phyloP scores from a whole-genome alignment of 2,329 filamentous ascomycete genomes.

The Harringtonia aguacate region DNA sequence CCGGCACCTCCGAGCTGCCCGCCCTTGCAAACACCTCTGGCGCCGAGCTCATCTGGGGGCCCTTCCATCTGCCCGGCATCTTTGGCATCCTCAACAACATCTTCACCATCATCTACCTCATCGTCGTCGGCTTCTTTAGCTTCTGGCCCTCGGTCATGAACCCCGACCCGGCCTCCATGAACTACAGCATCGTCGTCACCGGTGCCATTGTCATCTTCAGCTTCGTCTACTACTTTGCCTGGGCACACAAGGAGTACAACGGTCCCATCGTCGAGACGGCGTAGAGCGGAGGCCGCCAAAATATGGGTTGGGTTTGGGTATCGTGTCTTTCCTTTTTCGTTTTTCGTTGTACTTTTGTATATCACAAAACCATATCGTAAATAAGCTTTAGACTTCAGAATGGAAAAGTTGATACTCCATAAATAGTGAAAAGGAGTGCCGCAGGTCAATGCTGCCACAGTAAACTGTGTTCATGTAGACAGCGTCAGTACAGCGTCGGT shows the following conservation, averaged over 20 bases:
- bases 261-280: slow-evolving; percentile 8
- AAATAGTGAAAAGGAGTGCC: too few relatives aligned
- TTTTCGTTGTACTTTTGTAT: too few relatives aligned
- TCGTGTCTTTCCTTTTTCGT: too few relatives aligned
- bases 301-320: too few relatives aligned
- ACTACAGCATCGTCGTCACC: slow-evolving; percentile 35
- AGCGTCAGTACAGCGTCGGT: too few relatives aligned
- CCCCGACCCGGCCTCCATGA: slow-evolving; percentile 29
- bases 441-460: too few relatives aligned
- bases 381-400: too few relatives aligned
- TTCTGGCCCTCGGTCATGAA: slow-evolving; percentile 31
- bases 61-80: slow-evolving; percentile 29
- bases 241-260: slow-evolving; percentile 12
- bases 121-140: slow-evolving; percentile 32
- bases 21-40: slow-evolving; percentile 35
- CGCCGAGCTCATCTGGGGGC: slow-evolving; percentile 37
- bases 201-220: slow-evolving; percentile 24
- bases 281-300: too few relatives aligned
- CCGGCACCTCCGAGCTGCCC: slow-evolving; percentile 39
- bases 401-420: too few relatives aligned
- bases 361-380: too few relatives aligned
- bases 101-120: slow-evolving; percentile 30
- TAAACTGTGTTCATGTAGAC: too few relatives aligned
- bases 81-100: slow-evolving; percentile 28
- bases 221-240: slow-evolving; percentile 23